Evolutionary conservation across 257 asterid species (phyloP).

Genomic region (Nemophila menziesii): DNA sequence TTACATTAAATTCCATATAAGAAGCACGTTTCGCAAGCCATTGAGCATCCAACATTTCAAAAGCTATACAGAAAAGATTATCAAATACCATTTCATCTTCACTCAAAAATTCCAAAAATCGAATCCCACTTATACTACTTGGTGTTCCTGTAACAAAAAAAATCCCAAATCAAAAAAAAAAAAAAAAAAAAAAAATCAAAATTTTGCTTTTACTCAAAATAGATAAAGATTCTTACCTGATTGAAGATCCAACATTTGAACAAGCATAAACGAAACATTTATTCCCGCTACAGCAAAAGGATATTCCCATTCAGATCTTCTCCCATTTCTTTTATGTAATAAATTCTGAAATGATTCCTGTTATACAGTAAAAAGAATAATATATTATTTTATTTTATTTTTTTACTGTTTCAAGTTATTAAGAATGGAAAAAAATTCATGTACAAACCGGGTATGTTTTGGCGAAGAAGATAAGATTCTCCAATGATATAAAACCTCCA

Average conservation of each 20-base stretch:
- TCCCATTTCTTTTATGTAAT: slow-evolving; percentile 78
- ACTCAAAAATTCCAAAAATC: slow-evolving; percentile 52
- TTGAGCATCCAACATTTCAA: slow-evolving; percentile 79
- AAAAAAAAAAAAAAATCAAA: no score
- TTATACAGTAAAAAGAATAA: slow-evolving; percentile 6
- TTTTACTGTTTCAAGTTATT: not conserved
- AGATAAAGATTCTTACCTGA: slow-evolving; percentile 39
- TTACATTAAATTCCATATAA: slow-evolving; percentile 88
- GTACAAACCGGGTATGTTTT: slow-evolving; percentile 72
- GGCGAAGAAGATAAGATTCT: slow-evolving; percentile 85
- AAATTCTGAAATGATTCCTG: slow-evolving; percentile 70
- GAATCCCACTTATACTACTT: slow-evolving; percentile 48
- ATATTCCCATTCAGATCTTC: slow-evolving; percentile 93
- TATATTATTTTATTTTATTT: no score
- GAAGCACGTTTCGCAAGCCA: slow-evolving; percentile 93
- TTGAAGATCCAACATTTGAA: slow-evolving; percentile 93
- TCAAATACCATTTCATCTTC: slow-evolving; percentile 87
- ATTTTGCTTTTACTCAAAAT: not conserved
- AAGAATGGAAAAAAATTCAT: not conserved
- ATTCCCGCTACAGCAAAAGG: slow-evolving; percentile 99
- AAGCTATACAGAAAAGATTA: slow-evolving; percentile 76
- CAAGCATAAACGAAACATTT: slow-evolving; percentile 84
- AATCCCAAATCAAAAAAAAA: no score
- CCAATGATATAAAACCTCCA: slow-evolving; percentile 93
- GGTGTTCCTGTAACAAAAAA: slow-evolving; percentile 47